phyloP scores from a whole-genome alignment of 768 basidiomycete species.

The Clitopilus passeckerianus region DNA sequence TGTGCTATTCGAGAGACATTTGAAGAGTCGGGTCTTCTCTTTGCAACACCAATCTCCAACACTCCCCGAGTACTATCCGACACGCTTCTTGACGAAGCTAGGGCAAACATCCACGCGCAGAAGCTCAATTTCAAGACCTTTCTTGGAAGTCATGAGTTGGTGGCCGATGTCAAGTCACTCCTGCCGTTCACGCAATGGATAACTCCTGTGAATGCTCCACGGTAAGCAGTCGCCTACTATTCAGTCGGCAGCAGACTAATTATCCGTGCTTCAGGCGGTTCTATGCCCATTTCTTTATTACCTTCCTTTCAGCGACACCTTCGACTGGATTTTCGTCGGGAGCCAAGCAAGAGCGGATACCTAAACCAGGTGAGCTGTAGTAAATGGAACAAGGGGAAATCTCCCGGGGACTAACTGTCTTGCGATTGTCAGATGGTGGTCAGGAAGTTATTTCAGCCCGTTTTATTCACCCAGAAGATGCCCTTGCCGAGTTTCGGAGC shows the following conservation, averaged over 20 bases:
- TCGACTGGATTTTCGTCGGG: slow-evolving; percentile 48
- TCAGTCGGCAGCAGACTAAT: not conserved
- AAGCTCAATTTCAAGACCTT: slow-evolving; percentile 47
- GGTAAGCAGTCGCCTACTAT: slow-evolving; percentile 28
- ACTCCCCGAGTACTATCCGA: slow-evolving; percentile 23
- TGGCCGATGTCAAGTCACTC: slow-evolving; percentile 38
- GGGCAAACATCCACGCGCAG: slow-evolving; percentile 51
- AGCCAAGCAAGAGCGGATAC: slow-evolving; percentile 51
- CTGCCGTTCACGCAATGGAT: slow-evolving; percentile 76
- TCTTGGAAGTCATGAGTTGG: slow-evolving; percentile 38
- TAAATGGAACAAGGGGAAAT: not conserved
- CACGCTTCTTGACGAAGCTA: slow-evolving; percentile 43
- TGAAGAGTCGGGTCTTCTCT: slow-evolving; percentile 66
- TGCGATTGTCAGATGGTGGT: slow-evolving; percentile 42
- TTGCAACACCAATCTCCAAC: slow-evolving; percentile 38
- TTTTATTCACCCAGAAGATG: slow-evolving; percentile 54
- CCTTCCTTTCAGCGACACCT: slow-evolving; percentile 45
- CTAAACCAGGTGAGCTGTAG: slow-evolving; percentile 42
- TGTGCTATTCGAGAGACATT: slow-evolving; percentile 77
- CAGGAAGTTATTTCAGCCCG: slow-evolving; percentile 65
- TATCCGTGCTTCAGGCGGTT: slow-evolving; percentile 47
- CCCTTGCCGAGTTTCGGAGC: slow-evolving; percentile 45
- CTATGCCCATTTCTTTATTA: slow-evolving; percentile 64
- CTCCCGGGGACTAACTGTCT: not conserved
- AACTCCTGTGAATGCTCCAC: slow-evolving; percentile 51